A percentile compares a stretch with the other conserved stretches of the same genome.
phyloP scores from a whole-genome alignment of 2,329 filamentous ascomycete genomes.

The Fusarium annulatum region DNA sequence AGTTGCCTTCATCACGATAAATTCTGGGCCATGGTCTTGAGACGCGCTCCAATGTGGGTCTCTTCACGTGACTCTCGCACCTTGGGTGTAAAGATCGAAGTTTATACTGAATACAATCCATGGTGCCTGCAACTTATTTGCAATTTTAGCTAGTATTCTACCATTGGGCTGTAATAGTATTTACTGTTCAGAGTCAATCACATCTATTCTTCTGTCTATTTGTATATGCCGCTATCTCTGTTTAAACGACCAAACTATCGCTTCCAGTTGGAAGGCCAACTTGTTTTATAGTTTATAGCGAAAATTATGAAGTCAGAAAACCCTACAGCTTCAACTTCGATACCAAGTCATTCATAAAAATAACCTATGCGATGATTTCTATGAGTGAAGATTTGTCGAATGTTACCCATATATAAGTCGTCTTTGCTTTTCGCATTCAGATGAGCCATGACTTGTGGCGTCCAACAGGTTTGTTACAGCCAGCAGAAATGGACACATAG shows the following conservation, averaged over 20 bases:
- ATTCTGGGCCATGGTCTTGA: slow-evolving; percentile 46
- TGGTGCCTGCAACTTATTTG: background rate
- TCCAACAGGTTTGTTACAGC: background rate
- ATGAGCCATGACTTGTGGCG: background rate
- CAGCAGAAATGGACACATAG: background rate
- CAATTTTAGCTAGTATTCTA: background rate
- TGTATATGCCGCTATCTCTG: background rate
- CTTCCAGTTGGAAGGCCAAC: background rate
- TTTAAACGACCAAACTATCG: background rate
- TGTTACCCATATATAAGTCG: too few relatives aligned
- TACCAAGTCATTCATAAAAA: background rate
- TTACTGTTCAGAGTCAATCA: fast-evolving
- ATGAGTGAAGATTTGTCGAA: background rate
- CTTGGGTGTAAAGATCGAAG: background rate
- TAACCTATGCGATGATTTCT: background rate
- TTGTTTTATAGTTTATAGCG: background rate
- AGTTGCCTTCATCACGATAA: slow-evolving; percentile 49
- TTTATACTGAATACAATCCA: background rate
- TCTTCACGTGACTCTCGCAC: slow-evolving; percentile 34
- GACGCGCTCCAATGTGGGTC: slow-evolving; percentile 40
- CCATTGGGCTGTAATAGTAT: background rate
- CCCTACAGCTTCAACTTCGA: background rate
- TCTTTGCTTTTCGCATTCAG: background rate
- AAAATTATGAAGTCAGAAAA: background rate
- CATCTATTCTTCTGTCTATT: background rate